A percentile compares a stretch with the other conserved stretches of the same genome.
phyloP scores from a whole-genome alignment of 495 filamentous ascomycete species.

The Penicillium silybi region DNA sequence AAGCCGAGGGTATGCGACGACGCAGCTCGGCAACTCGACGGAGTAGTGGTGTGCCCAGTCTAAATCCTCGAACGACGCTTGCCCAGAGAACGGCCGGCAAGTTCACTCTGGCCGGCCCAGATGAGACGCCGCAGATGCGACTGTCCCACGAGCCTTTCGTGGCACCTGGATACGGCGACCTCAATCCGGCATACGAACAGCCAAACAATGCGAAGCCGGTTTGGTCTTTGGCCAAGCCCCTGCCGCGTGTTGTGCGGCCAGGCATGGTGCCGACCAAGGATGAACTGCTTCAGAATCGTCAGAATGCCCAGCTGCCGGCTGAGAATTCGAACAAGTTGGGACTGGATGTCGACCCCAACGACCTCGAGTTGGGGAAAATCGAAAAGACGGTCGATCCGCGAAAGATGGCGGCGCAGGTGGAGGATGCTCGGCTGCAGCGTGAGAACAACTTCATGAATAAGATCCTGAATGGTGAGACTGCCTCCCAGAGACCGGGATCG shows the following conservation, averaged over 20 bases:
- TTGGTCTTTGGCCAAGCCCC: constrained; percentile 46
- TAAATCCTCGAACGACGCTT: constrained; percentile 27
- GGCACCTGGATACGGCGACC: constrained; percentile 40
- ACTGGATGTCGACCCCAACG: constrained; percentile 37
- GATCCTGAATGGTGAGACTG: constrained; percentile 27
- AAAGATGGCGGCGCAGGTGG: constrained; percentile 41
- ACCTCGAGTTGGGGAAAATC: constrained; percentile 35
- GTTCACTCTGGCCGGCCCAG: constrained; percentile 38
- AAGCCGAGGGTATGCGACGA: constrained; percentile 7
- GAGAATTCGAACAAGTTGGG: constrained; percentile 36
- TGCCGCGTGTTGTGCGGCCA: constrained; percentile 46
- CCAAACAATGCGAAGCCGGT: constrained; percentile 39
- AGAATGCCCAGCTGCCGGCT: constrained; percentile 26
- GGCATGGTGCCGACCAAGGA: constrained; percentile 43
- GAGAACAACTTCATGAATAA: constrained; percentile 40
- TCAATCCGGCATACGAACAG: constrained; percentile 46
- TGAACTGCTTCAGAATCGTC: constrained; percentile 28
- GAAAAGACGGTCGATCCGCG: constrained; percentile 29
- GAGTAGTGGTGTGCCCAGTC: constrained; percentile 23
- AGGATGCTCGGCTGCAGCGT: constrained; percentile 41
- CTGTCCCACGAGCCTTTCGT: constrained; percentile 40
- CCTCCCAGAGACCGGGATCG: constrained; percentile 12
- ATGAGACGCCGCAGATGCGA: constrained; percentile 32
- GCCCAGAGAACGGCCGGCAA: constrained; percentile 30
- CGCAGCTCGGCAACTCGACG: constrained; percentile 22